Percentiles rank a stretch among this genome's conserved stretches.
phyloP scores from a whole-genome alignment of 1,284 basidiomycete species.

The Xerocomus nothofagi region DNA sequence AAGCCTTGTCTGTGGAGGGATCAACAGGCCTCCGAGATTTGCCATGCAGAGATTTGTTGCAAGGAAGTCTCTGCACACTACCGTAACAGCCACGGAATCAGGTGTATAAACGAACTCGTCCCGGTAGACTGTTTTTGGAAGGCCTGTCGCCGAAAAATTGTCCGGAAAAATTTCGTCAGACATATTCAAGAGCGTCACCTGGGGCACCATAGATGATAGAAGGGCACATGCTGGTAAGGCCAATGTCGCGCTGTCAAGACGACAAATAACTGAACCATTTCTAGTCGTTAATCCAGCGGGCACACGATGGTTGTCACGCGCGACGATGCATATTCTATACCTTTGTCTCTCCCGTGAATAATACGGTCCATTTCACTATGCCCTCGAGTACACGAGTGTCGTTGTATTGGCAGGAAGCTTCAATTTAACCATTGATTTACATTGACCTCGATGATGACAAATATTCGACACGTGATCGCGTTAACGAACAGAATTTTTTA shows the following conservation, averaged over 20 bases:
- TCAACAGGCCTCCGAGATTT: neutral
- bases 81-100: neutral
- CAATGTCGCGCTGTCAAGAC: neutral
- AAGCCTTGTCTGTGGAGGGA: conserved; percentile 7
- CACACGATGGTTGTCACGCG: too few relatives aligned
- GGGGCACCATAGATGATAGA: conserved; percentile 1
- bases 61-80: neutral
- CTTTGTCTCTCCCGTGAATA: neutral
- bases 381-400: neutral
- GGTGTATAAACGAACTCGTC: accelerated
- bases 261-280: neutral
- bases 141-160: neutral
- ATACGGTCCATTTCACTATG: neutral
- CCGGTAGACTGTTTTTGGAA: neutral
- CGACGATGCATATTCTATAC: too few relatives aligned
- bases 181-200: conserved; percentile 10
- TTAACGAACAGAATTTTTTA: conserved; percentile 7
- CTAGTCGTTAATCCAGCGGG: neutral
- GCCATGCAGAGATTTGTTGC: neutral
- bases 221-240: neutral
- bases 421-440: too few relatives aligned
- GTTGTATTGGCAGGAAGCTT: too few relatives aligned
- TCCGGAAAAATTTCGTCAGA: conserved; percentile 7
- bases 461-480: conserved; percentile 29
- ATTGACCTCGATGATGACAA: too few relatives aligned